Conservation (phyloP, 2,329 filamentous ascomycete species). For the Pleurostoma richardsiae region DNA sequence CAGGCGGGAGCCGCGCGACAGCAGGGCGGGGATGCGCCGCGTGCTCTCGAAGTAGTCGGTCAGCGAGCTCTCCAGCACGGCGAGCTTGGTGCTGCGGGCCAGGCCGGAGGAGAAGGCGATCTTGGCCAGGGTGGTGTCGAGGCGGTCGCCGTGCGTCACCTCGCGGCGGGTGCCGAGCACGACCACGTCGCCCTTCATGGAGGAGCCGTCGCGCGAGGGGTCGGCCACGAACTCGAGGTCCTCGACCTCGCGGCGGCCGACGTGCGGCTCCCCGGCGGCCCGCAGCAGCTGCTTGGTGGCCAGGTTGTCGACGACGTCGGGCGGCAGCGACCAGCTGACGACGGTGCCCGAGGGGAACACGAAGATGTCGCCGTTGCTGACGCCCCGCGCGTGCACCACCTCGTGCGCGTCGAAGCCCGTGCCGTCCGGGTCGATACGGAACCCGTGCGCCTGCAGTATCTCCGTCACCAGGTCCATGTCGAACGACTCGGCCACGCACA, state of each 20-base stretch:
- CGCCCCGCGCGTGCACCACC: slow-evolving; percentile 57
- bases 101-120: slow-evolving; percentile 95
- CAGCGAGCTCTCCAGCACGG: slow-evolving; percentile 80
- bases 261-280: slow-evolving; percentile 71
- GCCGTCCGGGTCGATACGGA: slow-evolving; percentile 56
- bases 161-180: slow-evolving; percentile 73
- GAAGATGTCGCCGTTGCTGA: slow-evolving; percentile 78
- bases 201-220: slow-evolving; percentile 63
- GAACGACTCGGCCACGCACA: slow-evolving; percentile 60
- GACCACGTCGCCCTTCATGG: slow-evolving; percentile 82
- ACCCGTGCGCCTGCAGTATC: slow-evolving; percentile 53
- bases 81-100: slow-evolving; percentile 87
- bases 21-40: slow-evolving; percentile 70
- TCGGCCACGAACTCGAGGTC: slow-evolving; percentile 86
- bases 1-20: slow-evolving; percentile 56
- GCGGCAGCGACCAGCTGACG: slow-evolving; percentile 84
- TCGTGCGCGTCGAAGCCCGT: slow-evolving; percentile 57
- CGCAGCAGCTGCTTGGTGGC: slow-evolving; percentile 68
- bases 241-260: slow-evolving; percentile 72
- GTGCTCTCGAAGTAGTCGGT: slow-evolving; percentile 84
- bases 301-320: slow-evolving; percentile 64
- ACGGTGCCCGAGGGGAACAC: slow-evolving; percentile 93
- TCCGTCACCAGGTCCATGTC: slow-evolving; percentile 57
- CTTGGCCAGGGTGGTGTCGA: slow-evolving; percentile 73
- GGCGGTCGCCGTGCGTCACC: slow-evolving; percentile 33